Evolutionary conservation across 2,329 filamentous ascomycete genomes (phyloP), one percentile per base, ranked within the genome.

Genomic region (Hypoxylon sp.): DNA sequence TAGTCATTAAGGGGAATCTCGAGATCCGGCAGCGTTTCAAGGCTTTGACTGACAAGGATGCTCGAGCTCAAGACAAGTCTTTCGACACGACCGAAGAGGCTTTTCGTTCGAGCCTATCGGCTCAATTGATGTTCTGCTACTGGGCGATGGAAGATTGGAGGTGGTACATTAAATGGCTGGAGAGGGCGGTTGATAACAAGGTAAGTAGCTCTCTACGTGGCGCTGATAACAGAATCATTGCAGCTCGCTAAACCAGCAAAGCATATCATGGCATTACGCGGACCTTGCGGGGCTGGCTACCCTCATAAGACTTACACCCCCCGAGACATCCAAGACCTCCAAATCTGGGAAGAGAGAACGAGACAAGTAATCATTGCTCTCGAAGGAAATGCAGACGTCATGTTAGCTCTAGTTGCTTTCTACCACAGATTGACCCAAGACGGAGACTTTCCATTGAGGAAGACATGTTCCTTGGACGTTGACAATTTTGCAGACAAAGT

Each of bases 101-200:
- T 57, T 80, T 84, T 37, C 66, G 73, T 17, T 77, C 80, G 1
- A 81, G 75, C 56, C 72, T 84, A 4, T 70, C 76, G 3, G 75
- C 76, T 3, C 82, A 84, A 66, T 57, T 82, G 1, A 61, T 83
- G 30, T 79, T 76, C 50, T 80, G 78, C 49, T 73, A 81, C 30
- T 84, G 82, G 82, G 77, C 81, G 3, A 78, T 71, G 0, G 80
- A 82, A 63, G 77, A 81, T n/a, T 84, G 82, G 82, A 75, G 80
- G 30, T 77, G 77, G 72, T 82, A 83, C 66, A 77, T 84, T 20
- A 67, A 75, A 11, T 81, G 75, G 76, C 72, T 84, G 0, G 82
- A 84, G 65, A 71, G 75, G 10, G 61, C 72, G 0, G 71, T 81
- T 1, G 78, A 81, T 31, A 22, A 72, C 30, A 71, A 77, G 60